Percentiles rank a stretch among this genome's conserved stretches.
Evolutionary conservation across 495 filamentous ascomycete genomes (phyloP).

Genomic region (Penicillium herquei): DNA sequence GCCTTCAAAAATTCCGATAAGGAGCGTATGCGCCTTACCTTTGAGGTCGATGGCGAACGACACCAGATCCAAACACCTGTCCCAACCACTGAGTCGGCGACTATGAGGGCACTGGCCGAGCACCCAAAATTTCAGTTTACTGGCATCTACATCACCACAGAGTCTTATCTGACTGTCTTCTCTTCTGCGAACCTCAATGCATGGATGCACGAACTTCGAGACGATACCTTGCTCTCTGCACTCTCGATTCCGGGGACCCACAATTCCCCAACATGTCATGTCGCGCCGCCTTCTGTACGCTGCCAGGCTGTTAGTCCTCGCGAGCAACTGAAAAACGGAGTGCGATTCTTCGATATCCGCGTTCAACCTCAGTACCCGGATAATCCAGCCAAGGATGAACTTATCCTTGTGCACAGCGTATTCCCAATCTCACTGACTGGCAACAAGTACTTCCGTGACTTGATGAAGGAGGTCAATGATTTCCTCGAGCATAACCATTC

Average conservation of each 20-base stretch:
- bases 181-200: slow-evolving; percentile 65
- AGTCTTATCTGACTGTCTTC: slow-evolving; percentile 71
- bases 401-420: slow-evolving; percentile 71
- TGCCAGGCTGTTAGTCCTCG: slow-evolving; percentile 80
- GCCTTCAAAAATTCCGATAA: slow-evolving; percentile 43
- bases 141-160: slow-evolving; percentile 64
- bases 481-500: slow-evolving; percentile 78
- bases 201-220: slow-evolving; percentile 78
- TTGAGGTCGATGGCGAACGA: slow-evolving; percentile 58
- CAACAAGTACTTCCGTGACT: slow-evolving; percentile 68
- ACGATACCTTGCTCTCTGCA: slow-evolving; percentile 68
- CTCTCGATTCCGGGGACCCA: slow-evolving; percentile 95
- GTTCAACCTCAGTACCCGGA: slow-evolving; percentile 62
- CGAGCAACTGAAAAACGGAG: slow-evolving; percentile 82
- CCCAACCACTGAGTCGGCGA: slow-evolving; percentile 50
- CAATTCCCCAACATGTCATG: slow-evolving; percentile 82
- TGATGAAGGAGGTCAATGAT: slow-evolving; percentile 64
- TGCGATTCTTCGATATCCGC: slow-evolving; percentile 92
- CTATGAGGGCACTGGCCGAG: slow-evolving; percentile 52
- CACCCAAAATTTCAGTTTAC: slow-evolving; percentile 65
- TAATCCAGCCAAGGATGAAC: slow-evolving; percentile 52
- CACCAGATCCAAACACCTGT: slow-evolving; percentile 63
- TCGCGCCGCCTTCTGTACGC: slow-evolving; percentile 85
- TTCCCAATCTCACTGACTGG: slow-evolving; percentile 74
- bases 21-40: slow-evolving; percentile 60